Evolutionary conservation across 2,329 filamentous ascomycete species (phyloP).

Genomic region (Hysterium pulicare): DNA sequence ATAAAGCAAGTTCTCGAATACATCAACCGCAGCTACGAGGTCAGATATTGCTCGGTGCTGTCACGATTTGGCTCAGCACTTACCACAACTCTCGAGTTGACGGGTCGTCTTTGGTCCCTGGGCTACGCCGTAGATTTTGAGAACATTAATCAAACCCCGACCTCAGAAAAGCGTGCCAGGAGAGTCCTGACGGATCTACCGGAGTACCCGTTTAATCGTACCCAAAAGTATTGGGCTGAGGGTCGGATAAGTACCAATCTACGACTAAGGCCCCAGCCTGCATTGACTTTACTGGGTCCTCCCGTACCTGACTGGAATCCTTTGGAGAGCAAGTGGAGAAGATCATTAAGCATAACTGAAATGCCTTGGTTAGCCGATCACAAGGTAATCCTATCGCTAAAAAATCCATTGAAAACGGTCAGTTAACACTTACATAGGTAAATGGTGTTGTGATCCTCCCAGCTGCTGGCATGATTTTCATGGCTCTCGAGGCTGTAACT

Average conservation of each 20-base stretch:
- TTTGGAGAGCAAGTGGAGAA: slow-evolving; percentile 18
- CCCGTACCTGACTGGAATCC: slow-evolving; percentile 12
- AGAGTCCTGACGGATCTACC: slow-evolving; percentile 20
- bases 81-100: slow-evolving; percentile 7
- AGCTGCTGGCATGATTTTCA: slow-evolving; percentile 29
- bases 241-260: slow-evolving; percentile 14
- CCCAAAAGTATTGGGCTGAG: slow-evolving; percentile 25
- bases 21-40: slow-evolving; percentile 1
- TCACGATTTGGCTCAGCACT: slow-evolving; percentile 10
- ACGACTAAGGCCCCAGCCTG: slow-evolving; percentile 13
- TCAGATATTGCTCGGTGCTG: slow-evolving; percentile 13
- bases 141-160: slow-evolving; percentile 17
- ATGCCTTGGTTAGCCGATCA: slow-evolving; percentile 4
- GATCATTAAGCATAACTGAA: slow-evolving; percentile 16
- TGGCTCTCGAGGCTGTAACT: slow-evolving; percentile 30
- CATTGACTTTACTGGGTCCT: slow-evolving; percentile 16
- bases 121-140: slow-evolving; percentile 9
- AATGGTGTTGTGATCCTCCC: slow-evolving; percentile 24
- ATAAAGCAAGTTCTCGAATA: slow-evolving; percentile 7
- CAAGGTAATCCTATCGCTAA: slow-evolving; percentile 10
- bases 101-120: slow-evolving; percentile 16
- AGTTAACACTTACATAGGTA: background rate
- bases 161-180: slow-evolving; percentile 7
- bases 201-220: slow-evolving; percentile 33
- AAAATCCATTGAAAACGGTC: background rate